These are phyloP conservation scores for Peronospora destructor DNA, from an alignment of 352 stramenopile species.

Conservation along the genomic window DNA sequence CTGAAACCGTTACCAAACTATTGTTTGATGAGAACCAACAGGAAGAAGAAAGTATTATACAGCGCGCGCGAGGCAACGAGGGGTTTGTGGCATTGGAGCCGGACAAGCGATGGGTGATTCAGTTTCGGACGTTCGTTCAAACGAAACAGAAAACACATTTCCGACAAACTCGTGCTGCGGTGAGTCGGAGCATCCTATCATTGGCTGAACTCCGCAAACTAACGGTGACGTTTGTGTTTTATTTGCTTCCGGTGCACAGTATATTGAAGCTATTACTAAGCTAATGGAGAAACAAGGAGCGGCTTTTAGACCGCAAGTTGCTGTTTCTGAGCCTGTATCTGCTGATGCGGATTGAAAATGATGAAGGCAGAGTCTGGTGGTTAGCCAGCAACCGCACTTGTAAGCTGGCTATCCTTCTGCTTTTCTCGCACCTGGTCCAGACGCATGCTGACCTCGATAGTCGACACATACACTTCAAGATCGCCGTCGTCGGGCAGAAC, in stretches of 20 bases:
- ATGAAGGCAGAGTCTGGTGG: not conserved
- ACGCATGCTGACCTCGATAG: slow-evolving; percentile 55
- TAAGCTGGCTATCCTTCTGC: slow-evolving; percentile 17
- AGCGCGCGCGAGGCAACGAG: slow-evolving; percentile 45
- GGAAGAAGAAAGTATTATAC: slow-evolving; percentile 42
- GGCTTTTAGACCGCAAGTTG: slow-evolving; percentile 22
- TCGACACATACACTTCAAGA: slow-evolving; percentile 65
- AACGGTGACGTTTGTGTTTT: slow-evolving; percentile 5
- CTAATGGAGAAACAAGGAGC: slow-evolving; percentile 49
- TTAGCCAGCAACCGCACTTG: slow-evolving; percentile 17
- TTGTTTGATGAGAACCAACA: slow-evolving; percentile 47
- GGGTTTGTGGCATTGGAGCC: slow-evolving; percentile 40
- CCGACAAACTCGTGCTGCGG: slow-evolving; percentile 36
- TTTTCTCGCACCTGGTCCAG: slow-evolving; percentile 39
- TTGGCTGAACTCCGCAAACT: not conserved
- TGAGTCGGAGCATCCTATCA: slow-evolving; percentile 15
- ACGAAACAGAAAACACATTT: slow-evolving; percentile 40
- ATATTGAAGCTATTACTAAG: slow-evolving; percentile 60
- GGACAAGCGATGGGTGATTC: slow-evolving; percentile 47
- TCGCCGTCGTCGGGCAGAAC: slow-evolving; percentile 76
- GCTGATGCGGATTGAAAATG: slow-evolving; percentile 19
- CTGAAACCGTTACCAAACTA: slow-evolving; percentile 20
- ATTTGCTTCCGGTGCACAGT: slow-evolving; percentile 26
- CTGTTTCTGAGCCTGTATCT: slow-evolving; percentile 14
- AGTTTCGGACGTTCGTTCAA: slow-evolving; percentile 53